phyloP scores from a whole-genome alignment of 805 yeast species.

The Saccharomycopsis sp. region DNA sequence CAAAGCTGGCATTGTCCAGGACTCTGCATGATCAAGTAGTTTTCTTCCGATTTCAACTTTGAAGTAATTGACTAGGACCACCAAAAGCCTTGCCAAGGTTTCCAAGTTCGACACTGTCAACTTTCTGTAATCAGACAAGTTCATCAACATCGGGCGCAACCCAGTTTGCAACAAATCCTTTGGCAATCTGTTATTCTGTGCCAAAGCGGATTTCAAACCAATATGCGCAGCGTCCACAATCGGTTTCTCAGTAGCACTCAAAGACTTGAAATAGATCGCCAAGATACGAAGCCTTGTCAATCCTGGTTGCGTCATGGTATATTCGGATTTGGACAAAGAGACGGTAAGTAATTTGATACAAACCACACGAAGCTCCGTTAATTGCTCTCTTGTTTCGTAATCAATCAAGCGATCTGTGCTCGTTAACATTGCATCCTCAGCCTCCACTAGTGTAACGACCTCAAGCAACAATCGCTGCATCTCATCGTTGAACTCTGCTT shows the following conservation, averaged over 20 bases:
- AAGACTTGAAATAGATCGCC: constrained; percentile 90
- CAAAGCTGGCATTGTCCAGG: constrained; percentile 86
- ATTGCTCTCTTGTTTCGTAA: constrained; percentile 78
- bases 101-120: constrained; percentile 83
- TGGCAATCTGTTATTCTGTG: constrained; percentile 83
- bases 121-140: constrained; percentile 86
- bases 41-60: constrained; percentile 95
- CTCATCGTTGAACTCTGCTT: constrained; percentile 83
- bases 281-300: constrained; percentile 71
- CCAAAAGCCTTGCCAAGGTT: constrained; percentile 80
- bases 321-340: constrained; percentile 79
- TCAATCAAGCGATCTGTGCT: constrained; percentile 81
- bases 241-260: constrained; percentile 74
- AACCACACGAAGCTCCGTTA: constrained; percentile 79
- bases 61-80: constrained; percentile 82
- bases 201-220: constrained; percentile 74
- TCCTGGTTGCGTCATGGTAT: constrained; percentile 62
- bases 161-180: constrained; percentile 94
- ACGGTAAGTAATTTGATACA: constrained; percentile 77
- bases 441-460: constrained; percentile 90
- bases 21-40: constrained; percentile 83
- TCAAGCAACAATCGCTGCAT: constrained; percentile 76
- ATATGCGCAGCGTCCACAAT: constrained; percentile 90
- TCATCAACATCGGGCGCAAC: constrained; percentile 89
- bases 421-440: constrained; percentile 92